Base-by-base conservation (phyloP, 257 asterid species). In the Parsonsia alboflavescens region DNA sequence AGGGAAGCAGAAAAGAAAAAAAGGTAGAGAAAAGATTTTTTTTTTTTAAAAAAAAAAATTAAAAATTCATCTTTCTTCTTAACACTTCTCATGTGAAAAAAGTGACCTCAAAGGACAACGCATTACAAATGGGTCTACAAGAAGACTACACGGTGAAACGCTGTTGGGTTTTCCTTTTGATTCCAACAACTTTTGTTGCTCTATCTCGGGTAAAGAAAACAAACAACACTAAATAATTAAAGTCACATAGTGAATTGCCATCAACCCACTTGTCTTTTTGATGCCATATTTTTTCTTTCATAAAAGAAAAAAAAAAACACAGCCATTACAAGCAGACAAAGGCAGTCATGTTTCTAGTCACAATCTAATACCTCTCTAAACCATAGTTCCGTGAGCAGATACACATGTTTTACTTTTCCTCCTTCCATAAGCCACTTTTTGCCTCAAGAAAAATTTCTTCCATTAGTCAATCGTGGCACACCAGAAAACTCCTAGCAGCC, bases 101-200 rank as follows among this genome's bases (percentile, higher is more conserved):
- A 74, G 85, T 63, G 76, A 50, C 78, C 71, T 2, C 26, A 78
- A 78, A 59, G 71, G 74, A 33, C 39, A 80, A 59, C 68, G 76
- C 72, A 71, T 57, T 42, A 75, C 75, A 80, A 82, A 78, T 82
- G 61, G 83, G 71, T 77, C 44, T 74, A 84, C 86, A 84, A 84
- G 75, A 82, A 82, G 83, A 56, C 72, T 72, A 62, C 44, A 64
- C 48, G 75, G 73, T 74, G 79, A 70, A 68, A 79, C 73, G 73
- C 56, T 72, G 62, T 56, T 64, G 36, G 75, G 68, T 74, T 58
- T 79, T 73, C 76, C 82, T 84, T 78, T 77, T 71, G 77, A 78
- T 77, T 82, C 85, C 93, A 87, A 79, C 56, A 76, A 74, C 87
- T 80, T 80, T 50, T 73, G 85, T 79, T 53, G 64, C 75, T 77